Percentiles rank a stretch among this genome's conserved stretches.
These are phyloP conservation scores for Boletus reticuloceps DNA, from an alignment of 768 basidiomycete genomes.

Conservation along the genomic window DNA sequence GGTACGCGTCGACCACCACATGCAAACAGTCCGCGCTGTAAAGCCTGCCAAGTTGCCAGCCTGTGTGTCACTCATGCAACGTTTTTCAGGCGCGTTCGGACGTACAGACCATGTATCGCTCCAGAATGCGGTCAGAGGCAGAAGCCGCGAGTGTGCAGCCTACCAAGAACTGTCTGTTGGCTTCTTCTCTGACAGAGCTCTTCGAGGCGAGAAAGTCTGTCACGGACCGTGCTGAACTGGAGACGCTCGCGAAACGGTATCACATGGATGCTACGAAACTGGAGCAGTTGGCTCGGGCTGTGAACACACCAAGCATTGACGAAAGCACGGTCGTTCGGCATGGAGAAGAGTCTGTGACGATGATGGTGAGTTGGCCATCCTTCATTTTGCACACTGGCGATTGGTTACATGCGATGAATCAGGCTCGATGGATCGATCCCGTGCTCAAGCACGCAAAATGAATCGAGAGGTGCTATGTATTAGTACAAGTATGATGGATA, in stretches of 20 bases:
- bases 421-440: slow-evolving; percentile 32
- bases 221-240: slow-evolving; percentile 40
- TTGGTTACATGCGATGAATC: slow-evolving; percentile 2
- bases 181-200: slow-evolving; percentile 50
- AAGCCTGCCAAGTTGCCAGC: slow-evolving; percentile 12
- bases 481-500: slow-evolving; percentile 9
- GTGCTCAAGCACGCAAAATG: background rate
- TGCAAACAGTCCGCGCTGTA: slow-evolving; percentile 50
- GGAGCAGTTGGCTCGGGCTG: slow-evolving; percentile 48
- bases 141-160: slow-evolving; percentile 44
- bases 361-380: slow-evolving; percentile 40
- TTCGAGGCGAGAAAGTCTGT: slow-evolving; percentile 61
- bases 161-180: slow-evolving; percentile 54
- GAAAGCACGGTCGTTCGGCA: slow-evolving; percentile 44
- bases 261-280: slow-evolving; percentile 53
- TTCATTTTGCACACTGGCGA: background rate
- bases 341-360: slow-evolving; percentile 53
- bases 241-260: slow-evolving; percentile 51
- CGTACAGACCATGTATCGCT: slow-evolving; percentile 47
- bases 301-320: slow-evolving; percentile 66
- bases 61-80: background rate
- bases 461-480: background rate
- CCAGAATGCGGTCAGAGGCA: slow-evolving; percentile 53
- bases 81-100: slow-evolving; percentile 20
- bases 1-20: slow-evolving; percentile 68